These are phyloP conservation scores for Holtermannia corniformis DNA, from an alignment of 768 basidiomycete species.

Conservation along the genomic window DNA sequence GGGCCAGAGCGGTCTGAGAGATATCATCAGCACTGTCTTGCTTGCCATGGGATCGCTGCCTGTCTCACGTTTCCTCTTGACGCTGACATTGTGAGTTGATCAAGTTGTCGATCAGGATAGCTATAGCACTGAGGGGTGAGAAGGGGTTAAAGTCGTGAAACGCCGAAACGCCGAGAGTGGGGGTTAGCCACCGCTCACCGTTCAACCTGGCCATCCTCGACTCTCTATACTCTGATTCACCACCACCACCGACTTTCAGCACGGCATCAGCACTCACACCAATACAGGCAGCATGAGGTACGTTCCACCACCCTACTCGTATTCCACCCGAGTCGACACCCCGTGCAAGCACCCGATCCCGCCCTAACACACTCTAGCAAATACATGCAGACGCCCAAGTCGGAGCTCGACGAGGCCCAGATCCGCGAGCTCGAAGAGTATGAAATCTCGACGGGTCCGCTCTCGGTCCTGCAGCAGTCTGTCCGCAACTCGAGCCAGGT, in stretches of 20 bases:
- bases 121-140: too few relatives aligned
- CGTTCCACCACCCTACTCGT: not conserved
- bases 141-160: too few relatives aligned
- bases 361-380: slow-evolving; percentile 51
- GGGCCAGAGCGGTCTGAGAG: slow-evolving; percentile 83
- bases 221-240: too few relatives aligned
- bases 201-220: too few relatives aligned
- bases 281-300: slow-evolving; percentile 6
- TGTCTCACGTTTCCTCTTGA: slow-evolving; percentile 24
- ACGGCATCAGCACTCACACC: not conserved
- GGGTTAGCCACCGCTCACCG: too few relatives aligned
- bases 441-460: slow-evolving; percentile 77
- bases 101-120: too few relatives aligned
- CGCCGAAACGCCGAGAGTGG: too few relatives aligned
- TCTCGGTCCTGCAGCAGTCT: slow-evolving; percentile 60
- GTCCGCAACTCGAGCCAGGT: slow-evolving; percentile 97
- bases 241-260: too few relatives aligned
- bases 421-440: slow-evolving; percentile 93
- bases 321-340: not conserved
- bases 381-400: slow-evolving; percentile 92
- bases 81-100: slow-evolving; percentile 25
- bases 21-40: not conserved
- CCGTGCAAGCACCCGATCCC: not conserved
- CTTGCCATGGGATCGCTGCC: not conserved
- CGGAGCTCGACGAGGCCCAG: slow-evolving; percentile 94